Evolutionary conservation across 2,329 filamentous ascomycete genomes (phyloP), one percentile per base, ranked within the genome.

Genomic region (Gnomoniopsis smithogilvyi): DNA sequence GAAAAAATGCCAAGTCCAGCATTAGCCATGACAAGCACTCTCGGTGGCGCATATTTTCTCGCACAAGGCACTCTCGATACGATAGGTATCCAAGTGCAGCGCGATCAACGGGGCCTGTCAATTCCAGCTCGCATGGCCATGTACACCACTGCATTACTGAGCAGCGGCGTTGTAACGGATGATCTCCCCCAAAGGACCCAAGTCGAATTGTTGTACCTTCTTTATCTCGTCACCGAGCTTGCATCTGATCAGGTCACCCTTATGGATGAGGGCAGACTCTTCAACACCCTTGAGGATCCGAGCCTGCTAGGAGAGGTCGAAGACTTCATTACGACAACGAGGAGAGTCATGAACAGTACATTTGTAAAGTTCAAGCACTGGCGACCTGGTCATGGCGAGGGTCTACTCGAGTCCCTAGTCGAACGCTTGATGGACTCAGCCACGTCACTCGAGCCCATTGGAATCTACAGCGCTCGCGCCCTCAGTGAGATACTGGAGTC

Each of bases 81-180:
- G 49, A 62, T 63, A n/a, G n/a, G 58, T 43, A 19, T 51, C 2
- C 59, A 46, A 7, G 62, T 64, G 59, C 69, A 75, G 34, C 79
- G 88, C 47, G 92, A 96, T 68, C 76, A 81, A 3, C 82, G 84
- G 63, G 90, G 90, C 0, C 84, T 87, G 34, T 91, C 91, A 2
- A 78, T 90, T 56, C 85, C 91, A 1, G 83, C 91, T 15, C 82
- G 94, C 57, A 90, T 96, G 76, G 85, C 88, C 1, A 78, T 88
- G 51, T 96, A 92, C 69, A 82, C 85, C 0, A 77, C 80, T 6
- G 80, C 80, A 51, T 69, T 95, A 0, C 69, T 92, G 0, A 67
- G 71, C 1, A 70, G 72, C 3, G 73, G 74, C 0, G 64, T 80
- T 11, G 65, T 75, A 2, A 57, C 80, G 1, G 64, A 73, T 0